Evolutionary conservation across 139 green algal species (phyloP), one percentile per base, ranked within the genome.

Genomic region (Yamagishiella unicocca): DNA sequence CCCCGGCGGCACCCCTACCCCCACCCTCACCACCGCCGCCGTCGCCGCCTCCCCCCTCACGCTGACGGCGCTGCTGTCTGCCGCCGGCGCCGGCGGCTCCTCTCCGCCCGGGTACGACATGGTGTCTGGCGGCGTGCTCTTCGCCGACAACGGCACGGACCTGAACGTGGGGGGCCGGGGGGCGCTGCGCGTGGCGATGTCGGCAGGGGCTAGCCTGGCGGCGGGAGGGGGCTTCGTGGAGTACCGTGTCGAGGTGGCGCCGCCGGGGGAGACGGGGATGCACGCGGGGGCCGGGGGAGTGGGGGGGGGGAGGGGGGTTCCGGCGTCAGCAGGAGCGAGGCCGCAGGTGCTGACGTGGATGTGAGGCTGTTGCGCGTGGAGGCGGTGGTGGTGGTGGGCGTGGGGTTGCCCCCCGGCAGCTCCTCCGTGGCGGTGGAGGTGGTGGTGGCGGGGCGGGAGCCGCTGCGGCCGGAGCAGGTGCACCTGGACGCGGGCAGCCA

Each of bases 31-130:
- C 12, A 43, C 66, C 66, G 29, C 62, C n/a, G 29, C 40, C 27
- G 29, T 38, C 40, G 78, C 78, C 40, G 78, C 58, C 9, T 71
- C 78, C 21, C 78, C 78, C 1, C 78, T 85, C 33, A 61, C 38
- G 1, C 58, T 85, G 4, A 58, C 35, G 2, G 78, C n/a, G 17
- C 58, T 85, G 38, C 78, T 85, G 0, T 38, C 76, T 3, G 38
- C 55, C 17, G 38, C 58, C 7, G 58, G 27, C 37, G 2, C 42
- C 42, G 42, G 27, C 31, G 31, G n/a, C 1, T 31, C 74, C 17
- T 5, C 46, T n/a, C 1, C 29, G 43, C 10, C 72, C 3, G 33
- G 29, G 1, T 21, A 73, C 25, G 58, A 85, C 29, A 12, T 42
- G 55, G 58, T n/a, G 33, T 38, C 78, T 0, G 4, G 1, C 1